phyloP scores from a whole-genome alignment of 169 alveolate species.

The Plasmodium vivax region DNA sequence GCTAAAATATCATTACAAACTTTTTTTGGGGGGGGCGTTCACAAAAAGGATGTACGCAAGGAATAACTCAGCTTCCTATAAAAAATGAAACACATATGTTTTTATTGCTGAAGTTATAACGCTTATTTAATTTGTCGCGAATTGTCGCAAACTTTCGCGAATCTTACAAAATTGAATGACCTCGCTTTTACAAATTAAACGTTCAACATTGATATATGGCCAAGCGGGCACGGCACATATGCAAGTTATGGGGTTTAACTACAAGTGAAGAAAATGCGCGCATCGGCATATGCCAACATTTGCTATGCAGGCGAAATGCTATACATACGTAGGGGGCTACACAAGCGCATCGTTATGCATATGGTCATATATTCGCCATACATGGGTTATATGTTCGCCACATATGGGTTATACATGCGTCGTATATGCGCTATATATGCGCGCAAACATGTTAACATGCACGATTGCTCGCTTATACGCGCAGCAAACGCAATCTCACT shows the following conservation, averaged over 20 bases:
- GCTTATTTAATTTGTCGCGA: neutral
- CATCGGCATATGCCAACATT: neutral
- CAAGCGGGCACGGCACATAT: neutral
- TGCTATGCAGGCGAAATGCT: neutral
- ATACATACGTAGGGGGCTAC: neutral
- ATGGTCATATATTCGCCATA: too few species aligned
- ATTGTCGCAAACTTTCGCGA: neutral
- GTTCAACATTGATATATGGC: neutral
- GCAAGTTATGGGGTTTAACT: neutral
- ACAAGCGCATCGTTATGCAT: neutral
- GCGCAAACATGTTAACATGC: neutral
- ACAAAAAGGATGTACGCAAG: neutral
- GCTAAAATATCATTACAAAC: neutral
- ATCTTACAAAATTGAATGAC: neutral
- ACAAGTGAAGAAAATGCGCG: neutral
- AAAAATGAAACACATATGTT: neutral
- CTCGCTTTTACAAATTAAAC: neutral
- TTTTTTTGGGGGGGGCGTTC: neutral
- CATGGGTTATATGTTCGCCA: too few species aligned
- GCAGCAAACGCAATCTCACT: neutral
- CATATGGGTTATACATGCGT: too few species aligned
- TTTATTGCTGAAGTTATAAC: neutral
- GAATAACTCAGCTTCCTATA: neutral
- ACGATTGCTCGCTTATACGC: neutral
- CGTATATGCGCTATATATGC: neutral